These are phyloP conservation scores for Wallemia ichthyophaga DNA, from an alignment of 1,284 basidiomycete species.

Conservation along the genomic window DNA sequence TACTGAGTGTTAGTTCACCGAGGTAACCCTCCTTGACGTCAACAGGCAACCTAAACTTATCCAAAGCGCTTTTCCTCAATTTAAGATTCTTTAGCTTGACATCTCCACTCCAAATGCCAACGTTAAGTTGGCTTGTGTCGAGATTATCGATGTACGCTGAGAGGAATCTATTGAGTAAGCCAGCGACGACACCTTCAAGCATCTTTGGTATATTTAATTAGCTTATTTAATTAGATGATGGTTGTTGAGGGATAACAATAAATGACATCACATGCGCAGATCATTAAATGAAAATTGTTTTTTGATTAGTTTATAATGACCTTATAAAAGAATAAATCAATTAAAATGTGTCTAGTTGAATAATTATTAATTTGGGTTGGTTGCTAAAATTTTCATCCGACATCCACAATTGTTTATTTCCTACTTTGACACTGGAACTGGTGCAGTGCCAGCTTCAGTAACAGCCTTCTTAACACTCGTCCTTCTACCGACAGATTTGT, in stretches of 20 bases:
- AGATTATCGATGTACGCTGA: constrained; percentile 91
- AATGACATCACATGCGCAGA: too few species aligned
- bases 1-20: constrained; percentile 63
- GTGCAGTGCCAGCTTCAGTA: background rate
- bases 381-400: too few species aligned
- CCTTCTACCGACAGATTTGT: background rate
- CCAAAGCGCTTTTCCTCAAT: constrained; percentile 75
- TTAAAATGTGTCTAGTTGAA: too few species aligned
- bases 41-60: constrained; percentile 84
- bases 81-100: constrained; percentile 50
- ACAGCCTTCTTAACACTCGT: background rate
- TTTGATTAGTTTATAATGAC: too few species aligned
- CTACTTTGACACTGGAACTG: too few species aligned
- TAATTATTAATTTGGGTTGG: too few species aligned
- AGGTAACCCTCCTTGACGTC: constrained; percentile 87
- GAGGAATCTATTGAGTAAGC: constrained; percentile 60
- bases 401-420: too few species aligned
- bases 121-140: constrained; percentile 76
- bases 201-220: background rate
- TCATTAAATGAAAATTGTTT: too few species aligned
- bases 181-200: background rate
- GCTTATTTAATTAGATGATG: background rate
- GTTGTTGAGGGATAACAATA: background rate
- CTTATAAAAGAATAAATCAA: too few species aligned
- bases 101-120: constrained; percentile 78